phyloP scores from a whole-genome alignment of 495 filamentous ascomycete species.

The Tuber umbilicatum region DNA sequence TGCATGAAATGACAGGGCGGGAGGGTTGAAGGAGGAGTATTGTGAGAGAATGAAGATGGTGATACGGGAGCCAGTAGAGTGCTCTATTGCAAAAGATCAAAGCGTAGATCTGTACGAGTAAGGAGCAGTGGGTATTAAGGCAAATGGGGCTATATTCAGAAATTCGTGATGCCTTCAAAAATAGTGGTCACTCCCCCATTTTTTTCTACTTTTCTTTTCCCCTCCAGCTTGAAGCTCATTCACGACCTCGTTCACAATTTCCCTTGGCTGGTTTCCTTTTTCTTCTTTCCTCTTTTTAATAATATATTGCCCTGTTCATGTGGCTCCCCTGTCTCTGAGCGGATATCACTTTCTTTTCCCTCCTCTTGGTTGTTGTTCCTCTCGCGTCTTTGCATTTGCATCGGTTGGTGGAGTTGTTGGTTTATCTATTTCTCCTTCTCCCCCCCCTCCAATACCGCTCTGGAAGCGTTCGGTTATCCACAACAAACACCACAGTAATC shows the following conservation, averaged over 20 bases:
- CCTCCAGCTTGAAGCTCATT: conserved; percentile 2
- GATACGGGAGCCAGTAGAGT: neutral
- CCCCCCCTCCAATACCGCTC: neutral
- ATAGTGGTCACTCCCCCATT: neutral
- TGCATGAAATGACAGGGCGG: neutral
- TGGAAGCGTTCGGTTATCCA: conserved; percentile 4
- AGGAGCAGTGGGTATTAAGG: neutral
- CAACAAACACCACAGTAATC: neutral
- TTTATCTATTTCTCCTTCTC: neutral
- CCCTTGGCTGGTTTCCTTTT: conserved; percentile 4
- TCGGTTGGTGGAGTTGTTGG: conserved; percentile 1
- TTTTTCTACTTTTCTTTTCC: neutral
- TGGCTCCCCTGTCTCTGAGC: neutral
- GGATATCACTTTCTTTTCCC: neutral
- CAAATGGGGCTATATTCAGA: neutral
- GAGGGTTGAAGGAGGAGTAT: neutral
- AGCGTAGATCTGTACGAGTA: neutral
- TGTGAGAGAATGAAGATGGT: neutral
- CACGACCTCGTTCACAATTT: neutral
- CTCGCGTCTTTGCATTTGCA: neutral
- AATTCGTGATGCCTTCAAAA: neutral
- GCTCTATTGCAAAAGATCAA: neutral
- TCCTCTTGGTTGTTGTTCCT: neutral
- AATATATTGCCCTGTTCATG: neutral
- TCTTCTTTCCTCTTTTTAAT: conserved; percentile 1